Percentiles rank a stretch among this genome's conserved stretches.
These are phyloP conservation scores for Rhexocercosporidium sp. DNA, from an alignment of 2,329 filamentous ascomycete species.

Conservation along the genomic window DNA sequence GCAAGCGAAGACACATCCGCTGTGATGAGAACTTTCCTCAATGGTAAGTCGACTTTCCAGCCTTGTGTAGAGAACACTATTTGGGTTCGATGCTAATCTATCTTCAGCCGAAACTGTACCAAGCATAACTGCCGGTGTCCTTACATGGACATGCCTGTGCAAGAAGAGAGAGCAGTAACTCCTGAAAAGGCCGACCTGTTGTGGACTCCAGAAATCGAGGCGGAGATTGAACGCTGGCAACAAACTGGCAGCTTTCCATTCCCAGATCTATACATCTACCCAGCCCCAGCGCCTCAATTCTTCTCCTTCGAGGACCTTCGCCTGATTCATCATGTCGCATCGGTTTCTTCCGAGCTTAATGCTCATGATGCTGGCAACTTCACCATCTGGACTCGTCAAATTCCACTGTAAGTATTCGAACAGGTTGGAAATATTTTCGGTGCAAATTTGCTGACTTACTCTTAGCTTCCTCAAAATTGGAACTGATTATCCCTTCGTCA, in stretches of 20 bases:
- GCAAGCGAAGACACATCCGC: slow-evolving; percentile 95
- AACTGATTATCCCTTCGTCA: slow-evolving; percentile 83
- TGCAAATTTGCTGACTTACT: slow-evolving; percentile 40
- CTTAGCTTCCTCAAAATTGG: slow-evolving; percentile 81
- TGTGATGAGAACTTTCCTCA: slow-evolving; percentile 98
- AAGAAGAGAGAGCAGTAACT: slow-evolving; percentile 65
- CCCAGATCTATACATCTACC: slow-evolving; percentile 77
- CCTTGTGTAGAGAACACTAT: slow-evolving; percentile 7
- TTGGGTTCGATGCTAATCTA: slow-evolving; percentile 33
- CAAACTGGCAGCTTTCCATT: slow-evolving; percentile 86
- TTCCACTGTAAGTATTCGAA: slow-evolving; percentile 75
- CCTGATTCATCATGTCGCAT: slow-evolving; percentile 88
- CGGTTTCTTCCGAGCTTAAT: slow-evolving; percentile 82
- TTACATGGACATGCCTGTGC: slow-evolving; percentile 85
- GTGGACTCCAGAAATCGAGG: slow-evolving; percentile 86
- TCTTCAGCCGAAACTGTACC: slow-evolving; percentile 86
- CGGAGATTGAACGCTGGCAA: slow-evolving; percentile 81
- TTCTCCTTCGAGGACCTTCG: slow-evolving; percentile 81
- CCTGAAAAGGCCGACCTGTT: slow-evolving; percentile 73
- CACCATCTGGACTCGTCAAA: slow-evolving; percentile 90
- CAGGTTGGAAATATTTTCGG: not conserved
- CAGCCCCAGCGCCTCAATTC: slow-evolving; percentile 72
- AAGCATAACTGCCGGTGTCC: slow-evolving; percentile 99
- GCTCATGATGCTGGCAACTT: slow-evolving; percentile 79
- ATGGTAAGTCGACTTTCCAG: slow-evolving; percentile 67